A percentile compares a stretch with the other conserved stretches of the same genome.
These are phyloP conservation scores for Mortierella sp. DNA, from an alignment of 371 early-diverging fungal genomes.

Conservation along the genomic window DNA sequence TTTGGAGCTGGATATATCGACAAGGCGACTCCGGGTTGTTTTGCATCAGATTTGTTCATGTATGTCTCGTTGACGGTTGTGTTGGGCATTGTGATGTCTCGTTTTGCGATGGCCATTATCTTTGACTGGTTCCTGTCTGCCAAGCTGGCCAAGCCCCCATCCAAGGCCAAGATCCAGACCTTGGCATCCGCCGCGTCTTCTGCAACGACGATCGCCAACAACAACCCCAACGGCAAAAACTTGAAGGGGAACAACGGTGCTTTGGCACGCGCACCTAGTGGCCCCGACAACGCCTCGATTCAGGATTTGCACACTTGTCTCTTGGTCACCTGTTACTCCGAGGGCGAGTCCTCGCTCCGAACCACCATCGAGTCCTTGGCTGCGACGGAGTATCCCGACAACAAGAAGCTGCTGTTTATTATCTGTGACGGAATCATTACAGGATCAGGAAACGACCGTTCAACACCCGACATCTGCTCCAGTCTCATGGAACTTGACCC, in stretches of 20 bases:
- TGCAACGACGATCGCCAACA: conserved; percentile 37
- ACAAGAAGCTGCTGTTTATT: conserved; percentile 91
- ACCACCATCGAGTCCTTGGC: conserved; percentile 95
- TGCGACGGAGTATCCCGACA: conserved; percentile 89
- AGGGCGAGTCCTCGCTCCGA: conserved; percentile 88
- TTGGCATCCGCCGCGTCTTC: conserved; percentile 36
- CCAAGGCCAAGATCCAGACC: conserved; percentile 32
- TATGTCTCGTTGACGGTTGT: conserved; percentile 78
- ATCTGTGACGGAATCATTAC: conserved; percentile 92
- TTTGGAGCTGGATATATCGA: conserved; percentile 86
- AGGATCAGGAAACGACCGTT: conserved; percentile 82
- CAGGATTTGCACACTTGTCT: conserved; percentile 73
- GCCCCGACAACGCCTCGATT: conserved; percentile 16
- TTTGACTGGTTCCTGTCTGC: conserved; percentile 90
- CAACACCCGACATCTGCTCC: conserved; percentile 85
- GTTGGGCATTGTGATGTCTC: conserved; percentile 78
- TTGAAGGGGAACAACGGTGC: neutral
- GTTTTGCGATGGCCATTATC: conserved; percentile 88
- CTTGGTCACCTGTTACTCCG: conserved; percentile 94
- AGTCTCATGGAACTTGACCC: conserved; percentile 73
- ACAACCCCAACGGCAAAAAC: neutral
- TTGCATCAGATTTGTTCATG: conserved; percentile 83
- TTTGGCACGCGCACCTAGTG: neutral
- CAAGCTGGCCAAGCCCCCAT: conserved; percentile 70
- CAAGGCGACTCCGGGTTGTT: conserved; percentile 91